Percentiles rank a stretch among this genome's conserved stretches.
These are phyloP conservation scores for Harringtonia lauricola DNA, from an alignment of 2,329 filamentous ascomycete species.

Conservation along the genomic window DNA sequence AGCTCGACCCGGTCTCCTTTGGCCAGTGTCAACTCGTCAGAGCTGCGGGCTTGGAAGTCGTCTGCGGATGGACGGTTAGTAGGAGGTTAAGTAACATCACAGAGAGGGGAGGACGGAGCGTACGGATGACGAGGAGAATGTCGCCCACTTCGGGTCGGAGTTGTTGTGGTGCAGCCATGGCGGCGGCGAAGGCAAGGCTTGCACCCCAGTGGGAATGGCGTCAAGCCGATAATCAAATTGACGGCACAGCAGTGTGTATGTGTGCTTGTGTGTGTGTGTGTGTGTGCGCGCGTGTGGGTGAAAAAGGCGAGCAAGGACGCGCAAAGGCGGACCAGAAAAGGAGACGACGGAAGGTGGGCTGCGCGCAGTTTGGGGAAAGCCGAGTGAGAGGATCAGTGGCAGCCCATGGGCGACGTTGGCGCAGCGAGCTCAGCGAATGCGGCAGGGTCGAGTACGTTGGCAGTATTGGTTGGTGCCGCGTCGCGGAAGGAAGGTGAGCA, in stretches of 20 bases:
- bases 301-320: not conserved
- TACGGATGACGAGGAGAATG: conserved; percentile 61
- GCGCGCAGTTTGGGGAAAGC: conserved; percentile 3
- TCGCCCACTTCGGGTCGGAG: conserved; percentile 52
- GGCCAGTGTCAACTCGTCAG: conserved; percentile 79
- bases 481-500: too few relatives aligned
- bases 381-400: not conserved
- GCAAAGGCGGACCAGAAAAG: not conserved
- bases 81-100: not conserved
- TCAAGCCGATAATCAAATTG: not conserved
- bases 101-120: conserved; percentile 24
- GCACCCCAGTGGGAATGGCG: not conserved
- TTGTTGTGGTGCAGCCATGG: conserved; percentile 21
- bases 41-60: conserved; percentile 83
- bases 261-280: too few relatives aligned
- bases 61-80: conserved; percentile 39
- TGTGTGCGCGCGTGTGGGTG: too few relatives aligned
- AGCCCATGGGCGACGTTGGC: too few relatives aligned
- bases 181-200: conserved; percentile 1
- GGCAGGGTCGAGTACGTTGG: too few relatives aligned
- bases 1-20: conserved; percentile 80
- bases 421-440: too few relatives aligned
- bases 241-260: too few relatives aligned
- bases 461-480: too few relatives aligned
- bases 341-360: not conserved